Percentiles rank a stretch among this genome's conserved stretches.
Evolutionary conservation across 257 asterid genomes (phyloP).

Genomic region (Solanum peruvianum): DNA sequence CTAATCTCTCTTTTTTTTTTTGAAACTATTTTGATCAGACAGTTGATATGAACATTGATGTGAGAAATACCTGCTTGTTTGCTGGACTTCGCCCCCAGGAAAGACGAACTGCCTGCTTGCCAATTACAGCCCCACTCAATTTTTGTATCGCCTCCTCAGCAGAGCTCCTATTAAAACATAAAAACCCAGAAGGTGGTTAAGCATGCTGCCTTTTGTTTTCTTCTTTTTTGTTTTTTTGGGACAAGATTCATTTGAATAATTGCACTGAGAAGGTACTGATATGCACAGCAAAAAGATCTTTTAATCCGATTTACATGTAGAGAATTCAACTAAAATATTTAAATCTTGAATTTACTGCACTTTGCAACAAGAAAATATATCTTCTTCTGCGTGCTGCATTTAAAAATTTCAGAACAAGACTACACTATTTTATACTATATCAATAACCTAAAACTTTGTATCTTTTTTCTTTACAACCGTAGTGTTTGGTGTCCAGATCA

Average conservation of each 20-base stretch:
- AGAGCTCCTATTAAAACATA: slow-evolving; percentile 30
- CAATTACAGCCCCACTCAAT: slow-evolving; percentile 46
- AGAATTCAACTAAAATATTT: background rate
- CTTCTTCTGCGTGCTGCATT: background rate
- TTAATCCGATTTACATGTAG: background rate
- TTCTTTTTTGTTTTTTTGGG: background rate
- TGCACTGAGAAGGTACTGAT: background rate
- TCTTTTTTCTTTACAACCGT: background rate
- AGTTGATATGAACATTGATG: background rate
- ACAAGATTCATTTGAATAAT: background rate
- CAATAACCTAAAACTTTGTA: background rate
- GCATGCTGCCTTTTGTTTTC: background rate
- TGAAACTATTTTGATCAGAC: background rate
- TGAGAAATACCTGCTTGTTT: slow-evolving; percentile 45
- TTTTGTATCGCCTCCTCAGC: slow-evolving; percentile 66
- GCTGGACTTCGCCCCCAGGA: slow-evolving; percentile 77
- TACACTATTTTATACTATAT: background rate
- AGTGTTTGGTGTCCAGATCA: background rate
- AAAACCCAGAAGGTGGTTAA: background rate
- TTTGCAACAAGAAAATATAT: background rate
- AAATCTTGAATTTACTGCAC: background rate
- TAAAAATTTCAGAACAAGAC: background rate
- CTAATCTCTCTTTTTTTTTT: background rate
- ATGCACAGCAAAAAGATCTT: background rate
- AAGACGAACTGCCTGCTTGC: slow-evolving; percentile 76